These are phyloP conservation scores for Phialophora macrospora DNA, from an alignment of 2,329 filamentous ascomycete species.

Conservation along the genomic window DNA sequence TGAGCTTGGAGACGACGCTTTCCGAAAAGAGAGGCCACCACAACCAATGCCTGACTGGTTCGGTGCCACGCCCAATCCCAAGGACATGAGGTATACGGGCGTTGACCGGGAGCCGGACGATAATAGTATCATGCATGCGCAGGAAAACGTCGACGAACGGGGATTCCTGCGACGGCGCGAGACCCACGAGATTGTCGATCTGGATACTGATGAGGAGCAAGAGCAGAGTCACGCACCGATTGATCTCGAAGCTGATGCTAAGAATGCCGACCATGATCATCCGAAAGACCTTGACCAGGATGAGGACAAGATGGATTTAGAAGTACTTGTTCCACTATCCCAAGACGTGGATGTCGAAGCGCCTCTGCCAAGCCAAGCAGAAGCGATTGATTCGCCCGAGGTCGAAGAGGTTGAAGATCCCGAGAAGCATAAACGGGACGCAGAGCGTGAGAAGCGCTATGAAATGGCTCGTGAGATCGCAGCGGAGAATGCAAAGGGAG, in stretches of 20 bases:
- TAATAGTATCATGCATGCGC: conserved; percentile 18
- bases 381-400: neutral
- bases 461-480: conserved; percentile 37
- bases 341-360: conserved; percentile 16
- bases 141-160: conserved; percentile 17
- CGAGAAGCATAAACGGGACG: conserved; percentile 33
- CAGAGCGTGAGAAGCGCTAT: conserved; percentile 52
- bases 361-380: conserved; percentile 17
- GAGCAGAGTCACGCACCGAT: conserved; percentile 6
- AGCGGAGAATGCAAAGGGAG: conserved; percentile 27
- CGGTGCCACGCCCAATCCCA: conserved; percentile 43
- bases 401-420: conserved; percentile 28
- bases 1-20: conserved; percentile 43
- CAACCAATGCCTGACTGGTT: conserved; percentile 56
- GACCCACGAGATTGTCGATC: conserved; percentile 48
- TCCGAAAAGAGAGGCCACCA: conserved; percentile 41
- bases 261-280: conserved; percentile 25
- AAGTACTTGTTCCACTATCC: conserved; percentile 13
- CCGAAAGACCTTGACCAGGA: conserved; percentile 39
- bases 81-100: conserved; percentile 35
- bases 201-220: conserved; percentile 43
- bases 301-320: conserved; percentile 40
- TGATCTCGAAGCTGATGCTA: conserved; percentile 6
- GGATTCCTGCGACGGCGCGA: conserved; percentile 41
- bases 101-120: conserved; percentile 42